Conservation (phyloP, 2,329 filamentous ascomycete genomes). For the Onygenales sp. region DNA sequence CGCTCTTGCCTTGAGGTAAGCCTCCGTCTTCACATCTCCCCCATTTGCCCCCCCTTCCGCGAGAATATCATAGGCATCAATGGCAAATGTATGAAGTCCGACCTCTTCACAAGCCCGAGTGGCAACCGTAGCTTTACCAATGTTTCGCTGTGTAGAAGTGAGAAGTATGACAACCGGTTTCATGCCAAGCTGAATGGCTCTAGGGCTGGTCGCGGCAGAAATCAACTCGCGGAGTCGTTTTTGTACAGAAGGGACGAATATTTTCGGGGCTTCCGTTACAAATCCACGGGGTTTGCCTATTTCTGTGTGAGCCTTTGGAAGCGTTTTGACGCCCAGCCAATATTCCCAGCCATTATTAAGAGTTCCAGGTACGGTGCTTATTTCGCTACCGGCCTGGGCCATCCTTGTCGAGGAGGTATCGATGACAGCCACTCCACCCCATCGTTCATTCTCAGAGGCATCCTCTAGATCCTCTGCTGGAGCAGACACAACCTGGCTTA, state of each 20-base stretch:
- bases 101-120: constrained; percentile 73
- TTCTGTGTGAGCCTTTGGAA: constrained; percentile 40
- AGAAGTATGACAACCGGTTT: constrained; percentile 81
- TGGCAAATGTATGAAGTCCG: constrained; percentile 76
- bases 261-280: constrained; percentile 26
- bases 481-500: constrained; percentile 58
- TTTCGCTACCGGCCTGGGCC: constrained; percentile 82
- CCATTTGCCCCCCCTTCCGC: constrained; percentile 83
- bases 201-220: constrained; percentile 75
- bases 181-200: constrained; percentile 77
- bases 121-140: constrained; percentile 79
- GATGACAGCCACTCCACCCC: constrained; percentile 79
- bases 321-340: constrained; percentile 69
- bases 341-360: constrained; percentile 77
- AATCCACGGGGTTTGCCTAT: constrained; percentile 26
- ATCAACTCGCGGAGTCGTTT: constrained; percentile 75
- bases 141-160: constrained; percentile 83
- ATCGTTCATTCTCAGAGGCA: constrained; percentile 57
- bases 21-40: constrained; percentile 88
- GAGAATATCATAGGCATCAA: constrained; percentile 88
- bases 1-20: constrained; percentile 74
- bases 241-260: constrained; percentile 47
- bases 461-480: constrained; percentile 46
- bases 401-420: constrained; percentile 81
- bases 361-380: constrained; percentile 67